Evolutionary conservation across 2,329 filamentous ascomycete genomes (phyloP).

Genomic region (Madurella fahalii): DNA sequence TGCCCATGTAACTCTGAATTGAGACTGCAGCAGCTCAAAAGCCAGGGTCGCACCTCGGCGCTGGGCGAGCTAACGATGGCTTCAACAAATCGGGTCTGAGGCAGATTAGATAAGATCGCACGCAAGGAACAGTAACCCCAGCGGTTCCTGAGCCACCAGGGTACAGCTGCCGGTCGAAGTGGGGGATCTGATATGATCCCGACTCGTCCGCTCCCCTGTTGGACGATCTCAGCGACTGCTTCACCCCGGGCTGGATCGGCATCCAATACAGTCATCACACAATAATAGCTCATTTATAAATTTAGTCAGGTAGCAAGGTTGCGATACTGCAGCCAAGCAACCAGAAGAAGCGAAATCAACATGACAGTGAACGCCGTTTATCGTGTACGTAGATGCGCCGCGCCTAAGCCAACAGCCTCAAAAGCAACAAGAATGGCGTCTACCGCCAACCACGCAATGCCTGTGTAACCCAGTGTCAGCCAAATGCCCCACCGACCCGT

Average conservation of each 20-base stretch:
- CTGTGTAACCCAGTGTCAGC: constrained; percentile 32
- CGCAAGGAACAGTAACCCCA: constrained; percentile 1
- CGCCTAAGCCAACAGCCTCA: constrained; percentile 52
- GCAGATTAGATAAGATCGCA: constrained; percentile 21
- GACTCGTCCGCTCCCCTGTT: not conserved
- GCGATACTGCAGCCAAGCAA: not conserved
- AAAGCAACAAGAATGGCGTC: constrained; percentile 72
- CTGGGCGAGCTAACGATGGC: constrained; percentile 2
- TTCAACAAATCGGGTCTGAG: constrained; percentile 14
- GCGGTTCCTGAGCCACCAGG: constrained; percentile 7
- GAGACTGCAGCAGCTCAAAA: too few relatives aligned
- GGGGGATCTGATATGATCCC: not conserved
- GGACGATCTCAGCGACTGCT: not conserved
- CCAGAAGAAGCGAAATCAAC: constrained; percentile 1
- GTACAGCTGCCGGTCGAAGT: constrained; percentile 8
- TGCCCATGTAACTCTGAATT: too few relatives aligned
- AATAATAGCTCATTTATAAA: not conserved
- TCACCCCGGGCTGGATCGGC: not conserved
- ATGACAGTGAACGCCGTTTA: not conserved
- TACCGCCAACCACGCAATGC: constrained; percentile 78
- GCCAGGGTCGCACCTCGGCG: not conserved
- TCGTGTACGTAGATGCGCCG: constrained; percentile 34
- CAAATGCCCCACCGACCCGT: not conserved
- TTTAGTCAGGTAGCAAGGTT: not conserved
- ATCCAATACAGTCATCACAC: not conserved